phyloP scores from a whole-genome alignment of 2,329 filamentous ascomycete genomes.

The Aspergillus arachidicola region DNA sequence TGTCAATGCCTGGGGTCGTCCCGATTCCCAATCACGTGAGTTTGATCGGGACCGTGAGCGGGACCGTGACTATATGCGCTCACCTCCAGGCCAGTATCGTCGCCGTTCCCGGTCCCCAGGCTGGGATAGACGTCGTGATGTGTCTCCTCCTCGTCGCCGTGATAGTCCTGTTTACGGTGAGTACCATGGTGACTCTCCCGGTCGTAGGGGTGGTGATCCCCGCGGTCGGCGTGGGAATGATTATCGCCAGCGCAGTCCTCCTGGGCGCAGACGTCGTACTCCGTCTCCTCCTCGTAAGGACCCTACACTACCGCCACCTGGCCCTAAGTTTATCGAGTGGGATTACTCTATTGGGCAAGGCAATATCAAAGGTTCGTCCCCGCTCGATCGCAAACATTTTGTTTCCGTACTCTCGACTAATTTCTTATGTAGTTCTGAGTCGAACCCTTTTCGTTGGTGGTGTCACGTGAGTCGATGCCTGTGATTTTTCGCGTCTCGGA shows the following conservation, averaged over 20 bases:
- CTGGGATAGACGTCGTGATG: slow-evolving; percentile 69
- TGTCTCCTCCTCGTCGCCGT: slow-evolving; percentile 63
- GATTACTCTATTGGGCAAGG: slow-evolving; percentile 74
- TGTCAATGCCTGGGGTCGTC: slow-evolving; percentile 38
- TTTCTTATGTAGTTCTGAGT: slow-evolving; percentile 68
- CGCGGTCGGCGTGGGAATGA: slow-evolving; percentile 57
- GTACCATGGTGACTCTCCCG: slow-evolving; percentile 71
- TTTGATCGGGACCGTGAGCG: slow-evolving; percentile 62
- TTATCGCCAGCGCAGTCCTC: slow-evolving; percentile 87
- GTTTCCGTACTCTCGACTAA: slow-evolving; percentile 9
- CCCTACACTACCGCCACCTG: slow-evolving; percentile 47
- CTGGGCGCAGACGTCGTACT: slow-evolving; percentile 67
- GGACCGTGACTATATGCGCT: slow-evolving; percentile 65
- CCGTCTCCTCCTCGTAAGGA: slow-evolving; percentile 57
- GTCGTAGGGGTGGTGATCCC: slow-evolving; percentile 61
- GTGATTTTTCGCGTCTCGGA: neutral
- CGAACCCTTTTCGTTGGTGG: slow-evolving; percentile 96
- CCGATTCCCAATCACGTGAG: slow-evolving; percentile 48
- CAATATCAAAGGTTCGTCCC: slow-evolving; percentile 68
- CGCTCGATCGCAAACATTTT: neutral
- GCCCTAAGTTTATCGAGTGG: slow-evolving; percentile 76
- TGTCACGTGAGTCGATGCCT: slow-evolving; percentile 68
- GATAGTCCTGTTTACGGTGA: slow-evolving; percentile 72
- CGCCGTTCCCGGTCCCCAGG: slow-evolving; percentile 81
- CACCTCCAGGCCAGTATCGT: slow-evolving; percentile 61